Evolutionary conservation across 257 asterid species (phyloP).

Genomic region (Ophiorrhiza pumila): DNA sequence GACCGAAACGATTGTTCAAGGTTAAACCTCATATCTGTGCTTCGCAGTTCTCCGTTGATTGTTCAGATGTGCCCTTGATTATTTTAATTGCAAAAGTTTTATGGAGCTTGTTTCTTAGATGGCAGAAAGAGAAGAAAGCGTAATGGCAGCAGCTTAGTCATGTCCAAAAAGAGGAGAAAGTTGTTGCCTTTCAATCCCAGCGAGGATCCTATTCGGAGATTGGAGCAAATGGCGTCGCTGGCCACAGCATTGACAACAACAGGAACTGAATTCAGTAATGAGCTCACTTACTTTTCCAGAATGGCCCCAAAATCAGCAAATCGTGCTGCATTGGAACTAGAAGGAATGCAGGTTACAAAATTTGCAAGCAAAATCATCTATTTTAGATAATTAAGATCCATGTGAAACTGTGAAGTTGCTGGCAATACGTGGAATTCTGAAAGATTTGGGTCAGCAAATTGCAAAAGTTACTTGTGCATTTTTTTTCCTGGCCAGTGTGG

Average conservation of each 20-base stretch:
- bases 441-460: not conserved
- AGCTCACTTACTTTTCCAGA: constrained; percentile 62
- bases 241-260: constrained; percentile 79
- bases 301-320: constrained; percentile 89
- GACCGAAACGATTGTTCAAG: constrained; percentile 35
- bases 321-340: constrained; percentile 56
- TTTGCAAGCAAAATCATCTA: not conserved
- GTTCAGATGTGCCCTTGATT: not conserved
- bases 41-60: not conserved
- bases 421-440: not conserved
- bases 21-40: constrained; percentile 23
- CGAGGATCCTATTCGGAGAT: constrained; percentile 59
- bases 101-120: constrained; percentile 39
- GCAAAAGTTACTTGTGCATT: not conserved
- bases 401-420: not conserved
- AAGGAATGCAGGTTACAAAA: constrained; percentile 78
- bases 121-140: constrained; percentile 57
- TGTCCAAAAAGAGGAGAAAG: constrained; percentile 66
- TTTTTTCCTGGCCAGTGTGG: not conserved
- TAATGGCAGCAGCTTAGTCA: constrained; percentile 27
- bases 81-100: not conserved
- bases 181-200: constrained; percentile 64
- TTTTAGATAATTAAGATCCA: not conserved
- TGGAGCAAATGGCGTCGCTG: constrained; percentile 88
- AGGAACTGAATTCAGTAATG: constrained; percentile 61